A percentile compares a stretch with the other conserved stretches of the same genome.
phyloP scores from a whole-genome alignment of 2,329 filamentous ascomycete genomes.

The Helotiales sp. region DNA sequence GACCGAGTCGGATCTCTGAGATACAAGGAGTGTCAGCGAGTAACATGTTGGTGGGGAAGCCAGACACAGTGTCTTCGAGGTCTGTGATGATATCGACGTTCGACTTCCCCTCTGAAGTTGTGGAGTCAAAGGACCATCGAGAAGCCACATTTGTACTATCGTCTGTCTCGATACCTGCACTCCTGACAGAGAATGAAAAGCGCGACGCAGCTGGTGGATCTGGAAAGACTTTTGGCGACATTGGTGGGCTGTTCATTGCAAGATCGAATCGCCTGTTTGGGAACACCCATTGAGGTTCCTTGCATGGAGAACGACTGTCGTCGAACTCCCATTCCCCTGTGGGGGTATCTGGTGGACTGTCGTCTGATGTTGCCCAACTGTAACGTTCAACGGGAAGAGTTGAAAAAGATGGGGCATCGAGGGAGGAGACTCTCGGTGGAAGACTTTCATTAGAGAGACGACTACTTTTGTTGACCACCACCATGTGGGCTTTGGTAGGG shows the following conservation, averaged over 20 bases:
- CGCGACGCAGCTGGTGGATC: slow-evolving; percentile 1
- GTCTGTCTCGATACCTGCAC: neutral
- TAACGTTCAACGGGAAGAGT: slow-evolving; percentile 12
- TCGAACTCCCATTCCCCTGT: slow-evolving; percentile 9
- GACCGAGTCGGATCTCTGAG: slow-evolving; percentile 27
- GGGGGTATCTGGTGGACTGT: slow-evolving; percentile 18
- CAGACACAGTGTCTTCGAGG: slow-evolving; percentile 28
- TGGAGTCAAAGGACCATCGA: neutral
- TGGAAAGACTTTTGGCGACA: slow-evolving; percentile 21
- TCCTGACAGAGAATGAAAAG: neutral
- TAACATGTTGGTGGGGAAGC: slow-evolving; percentile 35
- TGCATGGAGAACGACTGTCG: slow-evolving; percentile 3
- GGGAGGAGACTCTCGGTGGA: slow-evolving; percentile 32
- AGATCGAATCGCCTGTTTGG: slow-evolving; percentile 20
- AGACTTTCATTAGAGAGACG: slow-evolving; percentile 24
- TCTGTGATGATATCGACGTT: slow-evolving; percentile 25
- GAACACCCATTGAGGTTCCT: neutral
- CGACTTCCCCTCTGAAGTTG: neutral
- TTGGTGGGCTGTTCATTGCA: slow-evolving; percentile 30
- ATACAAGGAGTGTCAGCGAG: slow-evolving; percentile 32
- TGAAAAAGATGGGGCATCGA: slow-evolving; percentile 11
- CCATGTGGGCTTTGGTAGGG: slow-evolving; percentile 34
- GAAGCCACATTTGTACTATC: neutral
- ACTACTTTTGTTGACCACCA: slow-evolving; percentile 30
- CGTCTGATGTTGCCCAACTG: slow-evolving; percentile 21